These are phyloP conservation scores for Moesziomyces sp. DNA, from an alignment of 1,284 basidiomycete species.

Conservation along the genomic window DNA sequence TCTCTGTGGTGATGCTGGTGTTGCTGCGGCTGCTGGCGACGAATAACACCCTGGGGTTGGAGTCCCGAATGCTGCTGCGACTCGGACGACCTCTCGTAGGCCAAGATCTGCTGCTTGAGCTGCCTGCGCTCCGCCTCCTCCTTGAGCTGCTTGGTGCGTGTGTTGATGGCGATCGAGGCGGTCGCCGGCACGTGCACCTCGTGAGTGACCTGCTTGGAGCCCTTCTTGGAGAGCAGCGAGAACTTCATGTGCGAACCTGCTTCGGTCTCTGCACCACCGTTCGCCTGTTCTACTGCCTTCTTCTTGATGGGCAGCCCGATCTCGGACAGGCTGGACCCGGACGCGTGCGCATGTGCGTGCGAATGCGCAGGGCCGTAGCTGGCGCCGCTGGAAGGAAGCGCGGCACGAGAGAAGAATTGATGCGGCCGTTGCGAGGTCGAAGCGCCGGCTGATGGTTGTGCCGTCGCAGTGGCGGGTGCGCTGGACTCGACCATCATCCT, in stretches of 20 bases:
- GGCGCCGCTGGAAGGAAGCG: slow-evolving; percentile 13
- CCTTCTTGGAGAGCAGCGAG: slow-evolving; percentile 90
- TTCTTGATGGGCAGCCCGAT: slow-evolving; percentile 69
- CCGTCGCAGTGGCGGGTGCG: slow-evolving; percentile 4
- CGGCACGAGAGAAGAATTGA: slow-evolving; percentile 16
- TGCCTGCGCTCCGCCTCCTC: slow-evolving; percentile 61
- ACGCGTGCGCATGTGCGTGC: slow-evolving; percentile 74
- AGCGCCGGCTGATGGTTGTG: not conserved
- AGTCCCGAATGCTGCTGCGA: slow-evolving; percentile 13
- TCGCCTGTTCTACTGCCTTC: slow-evolving; percentile 71
- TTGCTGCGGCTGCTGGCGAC: slow-evolving; percentile 18
- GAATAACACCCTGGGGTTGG: slow-evolving; percentile 5
- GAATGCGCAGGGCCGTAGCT: slow-evolving; percentile 37
- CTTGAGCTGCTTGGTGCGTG: slow-evolving; percentile 57
- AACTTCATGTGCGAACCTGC: slow-evolving; percentile 81
- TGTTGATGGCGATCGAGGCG: slow-evolving; percentile 60
- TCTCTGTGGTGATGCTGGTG: slow-evolving; percentile 13
- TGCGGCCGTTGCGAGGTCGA: slow-evolving; percentile 14
- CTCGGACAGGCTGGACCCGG: slow-evolving; percentile 76
- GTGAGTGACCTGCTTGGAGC: slow-evolving; percentile 82
- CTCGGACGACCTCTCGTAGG: slow-evolving; percentile 68
- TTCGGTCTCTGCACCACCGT: not conserved
- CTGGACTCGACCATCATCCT: slow-evolving; percentile 82
- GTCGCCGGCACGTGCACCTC: slow-evolving; percentile 56
- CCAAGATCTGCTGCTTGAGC: slow-evolving; percentile 63